These are phyloP conservation scores for Penicillium brasilianum DNA, from an alignment of 2,329 filamentous ascomycete species.

Conservation along the genomic window DNA sequence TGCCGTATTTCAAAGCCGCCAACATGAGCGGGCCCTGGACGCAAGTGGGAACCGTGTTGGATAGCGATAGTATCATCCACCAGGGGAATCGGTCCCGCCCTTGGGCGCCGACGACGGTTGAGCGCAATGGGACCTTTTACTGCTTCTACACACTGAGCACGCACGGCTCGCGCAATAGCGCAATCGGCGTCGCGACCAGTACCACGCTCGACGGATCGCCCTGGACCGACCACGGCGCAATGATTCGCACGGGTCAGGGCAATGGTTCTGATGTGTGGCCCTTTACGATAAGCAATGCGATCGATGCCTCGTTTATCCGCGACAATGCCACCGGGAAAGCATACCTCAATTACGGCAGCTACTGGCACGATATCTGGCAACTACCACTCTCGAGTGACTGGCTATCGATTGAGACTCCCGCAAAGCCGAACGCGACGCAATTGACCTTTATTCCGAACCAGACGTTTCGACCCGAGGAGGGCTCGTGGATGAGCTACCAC, in stretches of 20 bases:
- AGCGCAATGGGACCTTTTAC: slow-evolving; percentile 39
- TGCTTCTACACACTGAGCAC: slow-evolving; percentile 44
- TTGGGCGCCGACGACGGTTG: slow-evolving; percentile 44
- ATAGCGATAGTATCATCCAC: slow-evolving; percentile 36
- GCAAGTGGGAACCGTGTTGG: slow-evolving; percentile 38
- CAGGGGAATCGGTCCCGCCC: slow-evolving; percentile 39
- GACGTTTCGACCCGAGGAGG: slow-evolving; percentile 38
- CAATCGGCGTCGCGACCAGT: slow-evolving; percentile 44
- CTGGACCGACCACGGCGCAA: slow-evolving; percentile 44
- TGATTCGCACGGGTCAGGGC: slow-evolving; percentile 40
- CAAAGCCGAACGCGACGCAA: slow-evolving; percentile 33
- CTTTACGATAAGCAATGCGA: slow-evolving; percentile 44
- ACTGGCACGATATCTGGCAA: slow-evolving; percentile 44
- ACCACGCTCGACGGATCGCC: slow-evolving; percentile 28
- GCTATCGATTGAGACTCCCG: slow-evolving; percentile 33
- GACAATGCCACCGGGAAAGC: slow-evolving; percentile 33
- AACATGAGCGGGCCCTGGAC: slow-evolving; percentile 42
- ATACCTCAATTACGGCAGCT: slow-evolving; percentile 44
- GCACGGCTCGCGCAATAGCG: slow-evolving; percentile 38
- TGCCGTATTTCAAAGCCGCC: slow-evolving; percentile 34
- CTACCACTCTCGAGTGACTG: slow-evolving; percentile 40
- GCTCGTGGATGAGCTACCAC: slow-evolving; percentile 43
- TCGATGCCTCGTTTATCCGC: slow-evolving; percentile 41
- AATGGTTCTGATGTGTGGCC: slow-evolving; percentile 33
- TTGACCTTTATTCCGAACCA: slow-evolving; percentile 32